Conservation (phyloP, 1,284 basidiomycete genomes). For the Apiotrichum gracile region DNA sequence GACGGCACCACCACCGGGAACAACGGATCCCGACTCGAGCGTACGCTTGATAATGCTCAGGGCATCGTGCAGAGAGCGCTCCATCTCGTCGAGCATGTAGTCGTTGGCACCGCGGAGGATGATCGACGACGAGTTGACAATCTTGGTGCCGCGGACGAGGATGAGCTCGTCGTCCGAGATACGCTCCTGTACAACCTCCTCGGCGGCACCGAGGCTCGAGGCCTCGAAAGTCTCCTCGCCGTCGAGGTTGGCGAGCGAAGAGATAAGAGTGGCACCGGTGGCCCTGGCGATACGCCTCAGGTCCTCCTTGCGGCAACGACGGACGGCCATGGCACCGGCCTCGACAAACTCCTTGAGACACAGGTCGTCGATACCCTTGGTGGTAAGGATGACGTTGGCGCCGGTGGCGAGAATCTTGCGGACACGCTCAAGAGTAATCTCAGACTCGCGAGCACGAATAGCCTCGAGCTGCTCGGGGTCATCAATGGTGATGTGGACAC, state of each 20-base stretch:
- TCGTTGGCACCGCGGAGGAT: conserved; percentile 96
- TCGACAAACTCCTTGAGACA: conserved; percentile 99
- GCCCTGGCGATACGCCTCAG: conserved; percentile 94
- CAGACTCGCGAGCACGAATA: conserved; percentile 89
- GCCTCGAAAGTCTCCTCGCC: conserved; percentile 98
- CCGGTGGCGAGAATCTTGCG: conserved; percentile 93
- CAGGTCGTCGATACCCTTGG: conserved; percentile 97
- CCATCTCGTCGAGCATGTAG: conserved; percentile 99
- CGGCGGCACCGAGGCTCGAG: conserved; percentile 79
- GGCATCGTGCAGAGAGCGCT: conserved; percentile 90
- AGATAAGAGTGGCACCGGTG: conserved; percentile 89
- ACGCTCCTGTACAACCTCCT: conserved; percentile 94
- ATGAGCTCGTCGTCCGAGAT: conserved; percentile 99
- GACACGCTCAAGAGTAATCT: conserved; percentile 93
- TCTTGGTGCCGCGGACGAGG: conserved; percentile 94
- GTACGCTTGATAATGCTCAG: conserved; percentile 95
- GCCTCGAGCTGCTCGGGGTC: conserved; percentile 95
- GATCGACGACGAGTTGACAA: conserved; percentile 88
- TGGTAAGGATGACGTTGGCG: conserved; percentile 95
- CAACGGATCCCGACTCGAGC: conserved; percentile 89
- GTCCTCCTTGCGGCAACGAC: conserved; percentile 96
- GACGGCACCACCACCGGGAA: conserved; percentile 95
- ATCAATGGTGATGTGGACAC: conserved; percentile 95
- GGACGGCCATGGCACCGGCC: conserved; percentile 97
- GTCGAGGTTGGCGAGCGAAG: conserved; percentile 90